Evolutionary conservation across 768 basidiomycete species (phyloP), one percentile per base, ranked within the genome.

Genomic region (Suillus decipiens): DNA sequence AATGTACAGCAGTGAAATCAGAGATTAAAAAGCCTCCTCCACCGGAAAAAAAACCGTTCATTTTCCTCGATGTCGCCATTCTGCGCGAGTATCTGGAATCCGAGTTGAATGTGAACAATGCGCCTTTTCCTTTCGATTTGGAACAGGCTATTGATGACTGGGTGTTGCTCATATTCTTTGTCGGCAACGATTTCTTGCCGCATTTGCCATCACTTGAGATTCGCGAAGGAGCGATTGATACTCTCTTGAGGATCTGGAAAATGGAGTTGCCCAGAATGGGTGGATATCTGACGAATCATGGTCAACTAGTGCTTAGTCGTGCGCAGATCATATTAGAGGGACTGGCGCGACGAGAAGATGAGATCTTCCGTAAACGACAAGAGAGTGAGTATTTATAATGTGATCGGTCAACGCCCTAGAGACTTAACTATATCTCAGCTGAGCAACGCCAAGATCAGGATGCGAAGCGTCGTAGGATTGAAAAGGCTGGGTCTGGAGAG

Each of bases 91-190:
- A 99, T 81, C 89, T 99, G 69, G 93, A 96, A 79, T 88, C 93
- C 74, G 97, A 99, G 75, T 89, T 99, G 67, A 88, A 93, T 77
- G 83, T 96, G 37, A 80, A 89, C n/a, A 78, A 85, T 64, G 76
- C 84, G 19, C 80, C 88, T 2, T 95, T 97, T 79, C 87, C 89
- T 37, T 98, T 96, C 84, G 87, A 92, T 71, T 82, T 98, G 76
- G 97, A 99, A 78, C 89, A 90, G 77, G 95, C 97, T 42, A 92
- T 99, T 77, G 97, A 99, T 84, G 97, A 99, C 77, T 99, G 97
- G 97, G 94, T 99, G 69, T 88, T 99, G 72, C 86, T 99, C 72
- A 99, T 99, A 69, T 99, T 99, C 88, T 98, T 99, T 78, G 97
- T 99, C 75, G 97, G 97, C 69, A 99, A 99, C 81, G 95, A 82